These are phyloP conservation scores for Corylus heterophylla DNA, from an alignment of 306 rosid genomes.

Conservation along the genomic window DNA sequence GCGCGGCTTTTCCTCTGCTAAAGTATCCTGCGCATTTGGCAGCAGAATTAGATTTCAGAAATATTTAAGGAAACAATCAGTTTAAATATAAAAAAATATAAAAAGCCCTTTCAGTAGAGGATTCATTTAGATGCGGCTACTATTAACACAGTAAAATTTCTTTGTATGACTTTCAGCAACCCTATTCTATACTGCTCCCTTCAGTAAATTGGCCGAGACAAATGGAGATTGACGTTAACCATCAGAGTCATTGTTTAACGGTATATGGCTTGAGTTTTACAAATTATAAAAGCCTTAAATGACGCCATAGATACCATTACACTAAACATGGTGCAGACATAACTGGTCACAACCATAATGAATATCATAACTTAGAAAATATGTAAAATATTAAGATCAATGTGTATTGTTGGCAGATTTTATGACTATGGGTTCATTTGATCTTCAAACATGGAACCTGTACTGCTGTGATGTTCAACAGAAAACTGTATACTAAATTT, in stretches of 20 bases:
- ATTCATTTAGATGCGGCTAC: background rate
- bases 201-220: background rate
- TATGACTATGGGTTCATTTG: background rate
- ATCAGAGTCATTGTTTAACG: no score
- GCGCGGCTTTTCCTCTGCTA: constrained; percentile 83
- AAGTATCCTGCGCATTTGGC: constrained; percentile 57
- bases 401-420: background rate
- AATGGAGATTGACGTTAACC: background rate
- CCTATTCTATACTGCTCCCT: background rate
- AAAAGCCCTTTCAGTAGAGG: background rate
- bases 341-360: background rate
- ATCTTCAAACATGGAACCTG: background rate
- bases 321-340: background rate
- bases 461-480: background rate
- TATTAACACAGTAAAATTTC: background rate
- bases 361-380: background rate
- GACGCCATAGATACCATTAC: background rate
- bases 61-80: background rate
- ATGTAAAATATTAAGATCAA: background rate
- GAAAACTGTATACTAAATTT: background rate
- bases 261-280: background rate
- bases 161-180: background rate
- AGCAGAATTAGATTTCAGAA: constrained; percentile 21
- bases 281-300: background rate
- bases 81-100: background rate